Conservation (phyloP, 73 alveolate species). For the Uronychia setigera region DNA sequence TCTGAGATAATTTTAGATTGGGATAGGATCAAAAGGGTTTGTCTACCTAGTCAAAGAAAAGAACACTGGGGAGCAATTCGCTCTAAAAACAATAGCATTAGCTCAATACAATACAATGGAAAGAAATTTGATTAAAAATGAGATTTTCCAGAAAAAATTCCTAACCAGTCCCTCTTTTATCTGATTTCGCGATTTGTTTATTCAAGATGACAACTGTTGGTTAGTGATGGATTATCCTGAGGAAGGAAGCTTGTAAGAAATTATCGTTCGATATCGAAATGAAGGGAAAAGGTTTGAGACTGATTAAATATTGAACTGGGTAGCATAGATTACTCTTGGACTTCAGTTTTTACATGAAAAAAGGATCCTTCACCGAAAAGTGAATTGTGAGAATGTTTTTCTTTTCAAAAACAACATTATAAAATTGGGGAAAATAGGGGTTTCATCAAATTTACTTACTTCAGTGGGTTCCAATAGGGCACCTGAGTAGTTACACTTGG, state of each 20-base stretch:
- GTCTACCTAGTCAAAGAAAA: constrained; percentile 62
- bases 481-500: too few relatives aligned
- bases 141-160: constrained; percentile 85
- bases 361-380: constrained; percentile 94
- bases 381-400: constrained; percentile 89
- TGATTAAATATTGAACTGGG: constrained; percentile 82
- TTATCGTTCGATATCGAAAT: constrained; percentile 65
- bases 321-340: constrained; percentile 91
- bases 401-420: constrained; percentile 77
- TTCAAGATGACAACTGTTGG: constrained; percentile 81
- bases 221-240: constrained; percentile 98
- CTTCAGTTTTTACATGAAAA: constrained; percentile 92
- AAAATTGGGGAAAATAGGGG: constrained; percentile 97
- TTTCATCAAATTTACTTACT: too few relatives aligned
- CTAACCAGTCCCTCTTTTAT: constrained; percentile 95
- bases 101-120: constrained; percentile 77
- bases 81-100: constrained; percentile 62
- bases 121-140: constrained; percentile 83
- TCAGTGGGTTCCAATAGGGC: too few relatives aligned
- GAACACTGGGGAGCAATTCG: constrained; percentile 48
- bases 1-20: constrained; percentile 35
- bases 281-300: constrained; percentile 73
- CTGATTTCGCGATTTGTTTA: constrained; percentile 88
- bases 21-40: constrained; percentile 87
- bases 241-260: constrained; percentile 91